Evolutionary conservation across 768 basidiomycete genomes (phyloP), one percentile per base, ranked within the genome.

Genomic region (Russula sp.): DNA sequence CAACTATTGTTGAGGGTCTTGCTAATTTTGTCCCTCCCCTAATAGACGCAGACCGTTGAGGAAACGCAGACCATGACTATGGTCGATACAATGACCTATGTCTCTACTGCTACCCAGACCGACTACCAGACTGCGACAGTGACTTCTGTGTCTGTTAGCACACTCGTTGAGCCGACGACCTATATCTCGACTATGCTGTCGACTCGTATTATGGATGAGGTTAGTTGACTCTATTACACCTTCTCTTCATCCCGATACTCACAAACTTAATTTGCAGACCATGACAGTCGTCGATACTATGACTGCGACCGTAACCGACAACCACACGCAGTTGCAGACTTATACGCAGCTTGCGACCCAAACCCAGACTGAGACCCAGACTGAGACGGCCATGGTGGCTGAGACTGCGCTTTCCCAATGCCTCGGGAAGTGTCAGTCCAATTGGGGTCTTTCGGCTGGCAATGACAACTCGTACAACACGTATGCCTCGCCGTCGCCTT

Each of bases 371-470:
- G 73, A 79, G 28, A 84, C 81, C 11, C 76, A 77, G 58, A 79
- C 79, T 8, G 71, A 76, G 53, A 79, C 78, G n/a, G 74, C 79
- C 68, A 72, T 78, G 28, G 82, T 81, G 26, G 64, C 75, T 44
- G 77, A 80, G 69, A 84, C 83, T 53, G 80, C 75, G 59, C 80
- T 88, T 55, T 76, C 81, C 54, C 73, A 81, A 55, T 87, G 85
- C 73, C 75, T 87, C 61, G 76, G 77, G 70, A 72, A 75, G 81
- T 88, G 86, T 81, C 84, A 87, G 77, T 81, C 79, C 38, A 70
- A 72, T 63, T 86, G 81, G 79, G 78, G 77, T 63, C 73, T 87
- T 71, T 79, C 71, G 9, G 57, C 75, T 20, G 84, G 84, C 10
- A 86, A 83, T 76, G 79, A 76, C 76, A 76, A 82, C 75, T 62